These are phyloP conservation scores for Cystofilobasidium bisporidii DNA, from an alignment of 768 basidiomycete genomes.

Conservation along the genomic window DNA sequence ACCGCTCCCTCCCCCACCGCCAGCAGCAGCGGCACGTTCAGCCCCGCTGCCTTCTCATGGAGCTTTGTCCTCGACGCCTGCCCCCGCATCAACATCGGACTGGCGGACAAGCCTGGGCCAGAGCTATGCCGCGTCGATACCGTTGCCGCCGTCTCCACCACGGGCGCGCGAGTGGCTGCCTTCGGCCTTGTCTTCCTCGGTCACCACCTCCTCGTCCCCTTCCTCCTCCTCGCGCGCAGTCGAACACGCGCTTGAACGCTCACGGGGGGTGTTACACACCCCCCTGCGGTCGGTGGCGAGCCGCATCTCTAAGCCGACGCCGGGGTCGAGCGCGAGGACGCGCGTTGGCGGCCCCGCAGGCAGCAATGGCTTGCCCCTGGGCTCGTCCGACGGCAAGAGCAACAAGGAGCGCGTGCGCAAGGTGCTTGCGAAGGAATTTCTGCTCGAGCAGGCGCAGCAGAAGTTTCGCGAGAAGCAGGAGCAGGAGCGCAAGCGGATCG, in stretches of 20 bases:
- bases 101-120: neutral
- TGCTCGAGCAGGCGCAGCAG: neutral
- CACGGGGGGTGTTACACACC: neutral
- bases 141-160: neutral
- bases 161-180: constrained; percentile 12
- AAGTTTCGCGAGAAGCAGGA: neutral
- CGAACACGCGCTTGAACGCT: neutral
- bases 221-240: too few species aligned
- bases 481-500: neutral
- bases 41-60: too few species aligned
- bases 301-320: neutral
- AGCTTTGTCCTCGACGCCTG: neutral
- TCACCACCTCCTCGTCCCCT: neutral
- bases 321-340: neutral
- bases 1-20: neutral
- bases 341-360: neutral
- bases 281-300: neutral
- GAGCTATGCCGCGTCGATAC: neutral
- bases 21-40: neutral
- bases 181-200: neutral
- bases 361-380: too few species aligned
- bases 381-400: neutral
- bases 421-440: neutral
- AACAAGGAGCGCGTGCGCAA: neutral
- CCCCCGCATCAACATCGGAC: neutral